Evolutionary conservation across 1,139 yeast genomes (phyloP).

Genomic region (Hemisphaericaspora xylofermentans): DNA sequence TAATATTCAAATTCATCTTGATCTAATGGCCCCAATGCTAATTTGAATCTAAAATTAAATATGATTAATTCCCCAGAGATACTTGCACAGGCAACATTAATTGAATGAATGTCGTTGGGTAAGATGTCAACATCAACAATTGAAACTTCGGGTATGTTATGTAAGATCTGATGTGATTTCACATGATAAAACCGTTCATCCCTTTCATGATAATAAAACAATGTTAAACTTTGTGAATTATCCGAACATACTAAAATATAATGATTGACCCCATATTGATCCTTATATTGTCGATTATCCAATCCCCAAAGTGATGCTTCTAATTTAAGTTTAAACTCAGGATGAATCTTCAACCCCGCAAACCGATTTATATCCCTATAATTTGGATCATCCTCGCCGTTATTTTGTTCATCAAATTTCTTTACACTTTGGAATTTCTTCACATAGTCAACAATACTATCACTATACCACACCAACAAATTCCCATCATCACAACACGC

Average conservation of each 20-base stretch:
- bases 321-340: slow-evolving; percentile 39
- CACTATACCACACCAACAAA: slow-evolving; percentile 43
- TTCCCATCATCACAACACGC: slow-evolving; percentile 61
- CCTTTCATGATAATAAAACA: slow-evolving; percentile 34
- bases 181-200: slow-evolving; percentile 33
- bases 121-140: slow-evolving; percentile 10
- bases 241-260: slow-evolving; percentile 54
- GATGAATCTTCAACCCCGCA: slow-evolving; percentile 22
- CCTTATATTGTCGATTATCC: slow-evolving; percentile 34
- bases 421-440: slow-evolving; percentile 1
- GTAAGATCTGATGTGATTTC: slow-evolving; percentile 45
- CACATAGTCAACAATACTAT: slow-evolving; percentile 19
- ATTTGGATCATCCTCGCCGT: neutral
- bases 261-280: slow-evolving; percentile 24
- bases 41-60: slow-evolving; percentile 33
- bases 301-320: slow-evolving; percentile 67
- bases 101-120: slow-evolving; percentile 17
- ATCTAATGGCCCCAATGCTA: slow-evolving; percentile 30
- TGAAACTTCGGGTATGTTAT: slow-evolving; percentile 61
- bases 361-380: slow-evolving; percentile 12
- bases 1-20: slow-evolving; percentile 18
- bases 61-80: slow-evolving; percentile 50
- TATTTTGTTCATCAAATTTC: slow-evolving; percentile 4
- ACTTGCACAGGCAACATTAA: slow-evolving; percentile 40
- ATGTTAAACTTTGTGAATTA: slow-evolving; percentile 49